These are phyloP conservation scores for Pseudisothecium myosuroides DNA, from an alignment of 225 moss, liverwort and hornwort species.

Conservation along the genomic window DNA sequence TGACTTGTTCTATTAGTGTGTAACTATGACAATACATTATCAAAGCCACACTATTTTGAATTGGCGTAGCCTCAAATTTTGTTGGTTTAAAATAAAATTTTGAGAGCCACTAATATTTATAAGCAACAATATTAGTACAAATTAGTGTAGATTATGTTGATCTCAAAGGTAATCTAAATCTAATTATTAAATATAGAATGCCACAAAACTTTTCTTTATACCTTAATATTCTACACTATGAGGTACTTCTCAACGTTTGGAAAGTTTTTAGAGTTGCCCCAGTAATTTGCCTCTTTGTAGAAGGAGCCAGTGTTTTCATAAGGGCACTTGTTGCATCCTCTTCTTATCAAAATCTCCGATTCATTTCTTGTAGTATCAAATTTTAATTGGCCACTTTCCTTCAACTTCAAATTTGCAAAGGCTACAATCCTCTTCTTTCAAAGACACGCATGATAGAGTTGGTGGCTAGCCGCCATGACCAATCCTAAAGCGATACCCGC, in stretches of 20 bases:
- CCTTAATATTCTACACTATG: not conserved
- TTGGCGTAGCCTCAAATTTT: not conserved
- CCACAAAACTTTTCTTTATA: not conserved
- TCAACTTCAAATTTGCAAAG: no score
- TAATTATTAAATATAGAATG: not conserved
- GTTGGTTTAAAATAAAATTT: not conserved
- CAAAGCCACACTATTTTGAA: not conserved
- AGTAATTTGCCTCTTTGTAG: no score
- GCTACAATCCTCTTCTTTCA: not conserved
- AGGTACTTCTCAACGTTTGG: rapidly evolving
- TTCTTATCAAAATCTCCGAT: not conserved
- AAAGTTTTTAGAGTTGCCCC: no score
- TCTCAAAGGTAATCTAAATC: rapidly evolving
- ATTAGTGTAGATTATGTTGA: not conserved
- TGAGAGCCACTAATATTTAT: not conserved
- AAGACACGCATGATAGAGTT: rapidly evolving
- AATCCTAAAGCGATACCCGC: rapidly evolving
- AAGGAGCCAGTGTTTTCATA: rapidly evolving
- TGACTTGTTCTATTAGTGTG: not conserved
- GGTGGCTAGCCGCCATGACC: rapidly evolving
- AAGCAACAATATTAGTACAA: rapidly evolving
- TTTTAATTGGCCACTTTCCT: rapidly evolving
- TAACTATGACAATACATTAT: not conserved
- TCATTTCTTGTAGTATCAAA: not conserved
- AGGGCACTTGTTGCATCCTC: not conserved